Evolutionary conservation across 768 basidiomycete genomes (phyloP).

Genomic region (Kwoniella bestiolae): DNA sequence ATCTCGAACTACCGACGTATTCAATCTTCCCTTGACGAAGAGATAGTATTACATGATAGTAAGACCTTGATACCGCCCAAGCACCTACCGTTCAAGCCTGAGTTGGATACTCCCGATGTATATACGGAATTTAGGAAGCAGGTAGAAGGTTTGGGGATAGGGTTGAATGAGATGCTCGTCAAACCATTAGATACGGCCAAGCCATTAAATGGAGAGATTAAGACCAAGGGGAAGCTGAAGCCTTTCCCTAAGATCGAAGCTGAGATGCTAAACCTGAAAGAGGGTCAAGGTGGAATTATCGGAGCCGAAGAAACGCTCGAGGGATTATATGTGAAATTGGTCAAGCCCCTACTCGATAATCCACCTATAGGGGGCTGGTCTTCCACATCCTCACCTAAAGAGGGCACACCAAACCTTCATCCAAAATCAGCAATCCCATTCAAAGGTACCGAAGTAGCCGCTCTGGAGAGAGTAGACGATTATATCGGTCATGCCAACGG

Average conservation of each 20-base stretch:
- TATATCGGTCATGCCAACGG: slow-evolving; percentile 50
- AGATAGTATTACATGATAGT: slow-evolving; percentile 44
- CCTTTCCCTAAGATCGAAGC: slow-evolving; percentile 43
- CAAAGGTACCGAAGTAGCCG: slow-evolving; percentile 54
- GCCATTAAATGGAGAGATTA: slow-evolving; percentile 17
- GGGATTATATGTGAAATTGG: slow-evolving; percentile 36
- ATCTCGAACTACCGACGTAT: slow-evolving; percentile 24
- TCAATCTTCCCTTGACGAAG: slow-evolving; percentile 35
- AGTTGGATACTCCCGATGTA: slow-evolving; percentile 56
- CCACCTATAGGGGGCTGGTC: slow-evolving; percentile 49
- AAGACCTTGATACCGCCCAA: slow-evolving; percentile 53
- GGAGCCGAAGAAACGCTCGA: slow-evolving; percentile 16
- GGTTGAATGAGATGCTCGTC: slow-evolving; percentile 55
- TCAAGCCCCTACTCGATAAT: slow-evolving; percentile 48
- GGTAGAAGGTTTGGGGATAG: slow-evolving; percentile 57
- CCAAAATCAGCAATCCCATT: slow-evolving; percentile 56
- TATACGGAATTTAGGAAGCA: slow-evolving; percentile 60
- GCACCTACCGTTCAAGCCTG: slow-evolving; percentile 55
- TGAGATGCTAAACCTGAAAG: slow-evolving; percentile 6
- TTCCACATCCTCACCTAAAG: neutral
- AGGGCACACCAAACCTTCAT: slow-evolving; percentile 25
- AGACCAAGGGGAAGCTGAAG: slow-evolving; percentile 39
- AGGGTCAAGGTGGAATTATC: slow-evolving; percentile 31
- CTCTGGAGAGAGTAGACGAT: slow-evolving; percentile 53
- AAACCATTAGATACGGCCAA: slow-evolving; percentile 41